Evolutionary conservation across 2,329 filamentous ascomycete species (phyloP).

Genomic region (Colletotrichum sublineola): DNA sequence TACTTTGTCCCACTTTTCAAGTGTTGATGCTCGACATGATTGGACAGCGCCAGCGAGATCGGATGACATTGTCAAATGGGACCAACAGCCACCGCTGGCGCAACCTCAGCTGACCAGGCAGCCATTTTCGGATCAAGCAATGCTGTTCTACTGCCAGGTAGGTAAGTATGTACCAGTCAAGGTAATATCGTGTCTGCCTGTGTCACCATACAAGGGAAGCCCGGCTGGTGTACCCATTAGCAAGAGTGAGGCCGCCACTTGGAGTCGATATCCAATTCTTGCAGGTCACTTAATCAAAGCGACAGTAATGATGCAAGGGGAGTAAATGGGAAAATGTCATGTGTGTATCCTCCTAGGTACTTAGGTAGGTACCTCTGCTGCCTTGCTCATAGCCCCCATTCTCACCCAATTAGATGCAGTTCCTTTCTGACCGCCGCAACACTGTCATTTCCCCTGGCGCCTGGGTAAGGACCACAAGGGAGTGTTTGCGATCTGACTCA

Average conservation of each 20-base stretch:
- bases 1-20: background rate
- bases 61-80: background rate
- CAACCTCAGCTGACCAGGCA: slow-evolving; percentile 12
- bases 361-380: background rate
- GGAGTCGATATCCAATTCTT: background rate
- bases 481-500: background rate
- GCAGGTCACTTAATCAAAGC: background rate
- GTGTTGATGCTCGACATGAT: background rate
- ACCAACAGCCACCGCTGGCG: background rate
- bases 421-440: background rate
- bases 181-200: background rate
- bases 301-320: too few species aligned
- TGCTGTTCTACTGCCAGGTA: background rate
- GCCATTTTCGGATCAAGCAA: slow-evolving; percentile 4
- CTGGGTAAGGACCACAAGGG: background rate
- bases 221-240: background rate
- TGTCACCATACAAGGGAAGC: background rate
- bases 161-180: background rate
- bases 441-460: background rate
- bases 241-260: background rate
- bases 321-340: too few species aligned
- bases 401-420: background rate
- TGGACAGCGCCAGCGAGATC: background rate
- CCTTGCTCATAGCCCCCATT: background rate
- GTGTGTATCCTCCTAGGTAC: background rate